These are phyloP conservation scores for Betula pendula DNA, from an alignment of 306 rosid species.

Conservation along the genomic window DNA sequence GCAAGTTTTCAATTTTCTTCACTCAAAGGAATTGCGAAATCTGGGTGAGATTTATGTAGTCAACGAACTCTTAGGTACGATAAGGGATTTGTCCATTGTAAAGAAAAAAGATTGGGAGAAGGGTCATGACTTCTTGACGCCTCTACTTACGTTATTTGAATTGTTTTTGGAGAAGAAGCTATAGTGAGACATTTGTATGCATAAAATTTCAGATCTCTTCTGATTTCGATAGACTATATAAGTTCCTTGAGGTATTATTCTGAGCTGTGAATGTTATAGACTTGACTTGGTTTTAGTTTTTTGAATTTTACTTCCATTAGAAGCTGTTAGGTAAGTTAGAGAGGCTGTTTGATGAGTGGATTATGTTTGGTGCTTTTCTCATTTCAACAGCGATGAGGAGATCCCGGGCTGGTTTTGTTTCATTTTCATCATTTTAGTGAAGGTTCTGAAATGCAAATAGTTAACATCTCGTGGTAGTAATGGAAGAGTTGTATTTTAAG, in stretches of 20 bases:
- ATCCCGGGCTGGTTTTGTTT: neutral
- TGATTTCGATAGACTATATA: neutral
- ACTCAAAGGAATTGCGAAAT: neutral
- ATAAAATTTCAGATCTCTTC: too few relatives aligned
- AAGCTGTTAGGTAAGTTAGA: neutral
- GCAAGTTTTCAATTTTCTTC: neutral
- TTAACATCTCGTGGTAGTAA: neutral
- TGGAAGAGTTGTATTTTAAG: neutral
- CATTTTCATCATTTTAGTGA: neutral
- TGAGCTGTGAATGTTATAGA: neutral
- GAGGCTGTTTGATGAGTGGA: neutral
- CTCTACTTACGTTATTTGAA: too few relatives aligned
- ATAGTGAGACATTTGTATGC: too few relatives aligned
- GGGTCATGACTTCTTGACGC: too few relatives aligned
- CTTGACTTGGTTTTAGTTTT: neutral
- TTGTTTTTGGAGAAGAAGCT: too few relatives aligned
- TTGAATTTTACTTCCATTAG: neutral
- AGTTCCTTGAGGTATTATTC: neutral
- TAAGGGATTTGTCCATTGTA: too few relatives aligned
- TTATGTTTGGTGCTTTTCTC: neutral
- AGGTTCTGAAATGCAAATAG: neutral
- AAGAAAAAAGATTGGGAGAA: too few relatives aligned
- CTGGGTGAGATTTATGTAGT: too few relatives aligned
- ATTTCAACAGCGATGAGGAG: neutral
- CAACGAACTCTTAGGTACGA: too few relatives aligned